These are phyloP conservation scores for Megacollybia marginata DNA, from an alignment of 768 basidiomycete genomes.

Conservation along the genomic window DNA sequence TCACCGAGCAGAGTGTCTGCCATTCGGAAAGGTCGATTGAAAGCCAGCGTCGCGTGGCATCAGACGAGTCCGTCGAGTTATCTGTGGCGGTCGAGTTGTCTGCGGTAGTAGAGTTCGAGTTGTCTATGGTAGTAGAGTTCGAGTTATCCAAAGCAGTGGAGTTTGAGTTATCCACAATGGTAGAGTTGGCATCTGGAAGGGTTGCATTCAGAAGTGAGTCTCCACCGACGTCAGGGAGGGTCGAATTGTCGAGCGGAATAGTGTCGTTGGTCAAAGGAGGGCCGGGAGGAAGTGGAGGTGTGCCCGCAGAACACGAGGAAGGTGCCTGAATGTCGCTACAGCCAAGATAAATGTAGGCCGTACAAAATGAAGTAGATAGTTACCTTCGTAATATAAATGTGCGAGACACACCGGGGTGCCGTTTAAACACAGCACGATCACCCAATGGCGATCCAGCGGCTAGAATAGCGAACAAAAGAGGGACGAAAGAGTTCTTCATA, in stretches of 20 bases:
- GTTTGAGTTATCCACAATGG: conserved; percentile 7
- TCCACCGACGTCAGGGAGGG: neutral
- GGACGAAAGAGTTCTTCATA: conserved; percentile 25
- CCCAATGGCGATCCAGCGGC: conserved; percentile 25
- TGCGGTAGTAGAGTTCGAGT: neutral
- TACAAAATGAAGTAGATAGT: conserved; percentile 1
- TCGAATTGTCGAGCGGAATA: neutral
- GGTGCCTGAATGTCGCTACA: conserved; percentile 25
- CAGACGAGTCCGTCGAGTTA: conserved; percentile 6
- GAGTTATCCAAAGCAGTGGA: conserved; percentile 5
- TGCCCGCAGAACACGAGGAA: conserved; percentile 21
- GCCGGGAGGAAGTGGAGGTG: conserved; percentile 10
- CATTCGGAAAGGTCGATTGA: conserved; percentile 23
- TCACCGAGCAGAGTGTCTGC: conserved; percentile 36
- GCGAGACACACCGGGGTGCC: conserved; percentile 20
- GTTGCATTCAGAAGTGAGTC: neutral
- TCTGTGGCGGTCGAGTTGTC: conserved; percentile 1
- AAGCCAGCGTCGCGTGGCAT: neutral
- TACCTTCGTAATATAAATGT: conserved; percentile 27
- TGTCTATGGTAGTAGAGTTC: neutral
- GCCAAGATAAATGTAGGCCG: neutral
- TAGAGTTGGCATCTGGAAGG: conserved; percentile 4
- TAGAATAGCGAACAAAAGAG: conserved; percentile 21
- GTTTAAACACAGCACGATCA: conserved; percentile 25
- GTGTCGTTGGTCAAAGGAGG: conserved; percentile 7